Conservation (phyloP, 1,284 basidiomycete species). For the Puccinia polysora region DNA sequence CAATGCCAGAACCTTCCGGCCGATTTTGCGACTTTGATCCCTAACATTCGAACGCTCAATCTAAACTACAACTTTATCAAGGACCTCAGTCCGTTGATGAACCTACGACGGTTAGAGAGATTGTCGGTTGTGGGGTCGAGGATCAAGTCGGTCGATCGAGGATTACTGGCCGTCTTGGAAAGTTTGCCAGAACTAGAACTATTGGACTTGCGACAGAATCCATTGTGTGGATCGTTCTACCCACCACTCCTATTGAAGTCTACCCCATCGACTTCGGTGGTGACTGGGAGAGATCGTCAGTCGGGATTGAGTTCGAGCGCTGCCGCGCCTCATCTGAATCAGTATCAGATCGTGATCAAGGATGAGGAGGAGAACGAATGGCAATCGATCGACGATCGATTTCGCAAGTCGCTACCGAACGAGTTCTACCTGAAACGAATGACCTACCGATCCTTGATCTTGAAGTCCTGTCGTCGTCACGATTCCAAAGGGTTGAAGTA, state of each 20-base stretch:
- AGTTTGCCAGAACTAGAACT: constrained; percentile 73
- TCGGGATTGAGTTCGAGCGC: constrained; percentile 44
- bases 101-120: constrained; percentile 71
- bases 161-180: constrained; percentile 66
- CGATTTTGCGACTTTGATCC: constrained; percentile 64
- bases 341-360: constrained; percentile 39
- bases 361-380: constrained; percentile 45
- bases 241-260: constrained; percentile 67
- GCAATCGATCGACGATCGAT: constrained; percentile 65
- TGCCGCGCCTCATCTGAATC: constrained; percentile 36
- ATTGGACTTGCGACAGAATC: constrained; percentile 90
- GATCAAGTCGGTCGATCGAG: constrained; percentile 63
- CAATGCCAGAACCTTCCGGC: constrained; percentile 70
- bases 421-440: constrained; percentile 75
- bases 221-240: constrained; percentile 89
- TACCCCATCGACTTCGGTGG: constrained; percentile 64
- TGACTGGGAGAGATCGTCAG: constrained; percentile 43
- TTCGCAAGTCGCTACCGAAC: constrained; percentile 80
- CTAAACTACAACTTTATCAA: constrained; percentile 88
- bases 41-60: constrained; percentile 87
- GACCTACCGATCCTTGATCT: constrained; percentile 78
- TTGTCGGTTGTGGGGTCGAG: constrained; percentile 79
- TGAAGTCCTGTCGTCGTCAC: constrained; percentile 57
- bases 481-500: constrained; percentile 56
- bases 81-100: constrained; percentile 65